Percentiles rank a stretch among this genome's conserved stretches.
phyloP scores from a whole-genome alignment of 2,329 filamentous ascomycete genomes.

The Reticulascus tulasneorum region DNA sequence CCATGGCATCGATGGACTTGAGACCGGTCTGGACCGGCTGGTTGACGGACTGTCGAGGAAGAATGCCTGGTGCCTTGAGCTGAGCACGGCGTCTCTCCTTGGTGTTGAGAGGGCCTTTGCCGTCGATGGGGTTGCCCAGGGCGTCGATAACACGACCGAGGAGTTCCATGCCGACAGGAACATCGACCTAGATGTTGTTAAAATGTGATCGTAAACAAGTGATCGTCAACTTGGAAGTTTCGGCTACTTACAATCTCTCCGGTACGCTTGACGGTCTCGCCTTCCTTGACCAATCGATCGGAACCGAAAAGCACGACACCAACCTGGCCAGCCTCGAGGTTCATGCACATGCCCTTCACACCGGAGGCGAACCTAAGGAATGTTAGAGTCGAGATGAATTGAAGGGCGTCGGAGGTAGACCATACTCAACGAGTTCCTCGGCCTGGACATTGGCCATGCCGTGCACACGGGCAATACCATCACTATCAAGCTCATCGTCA shows the following conservation, averaged over 20 bases:
- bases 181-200: conserved; percentile 69
- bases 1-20: conserved; percentile 99
- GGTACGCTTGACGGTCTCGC: conserved; percentile 99
- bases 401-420: conserved; percentile 25
- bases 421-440: conserved; percentile 99
- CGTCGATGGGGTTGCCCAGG: conserved; percentile 98
- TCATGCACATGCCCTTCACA: conserved; percentile 99
- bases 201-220: too few species aligned
- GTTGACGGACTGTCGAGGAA: conserved; percentile 95
- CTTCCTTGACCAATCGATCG: conserved; percentile 99
- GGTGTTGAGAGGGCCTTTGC: conserved; percentile 95
- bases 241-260: conserved; percentile 83
- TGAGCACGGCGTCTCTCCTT: conserved; percentile 92
- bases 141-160: conserved; percentile 98
- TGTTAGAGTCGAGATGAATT: conserved; percentile 5
- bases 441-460: conserved; percentile 99
- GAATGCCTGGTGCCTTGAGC: conserved; percentile 97
- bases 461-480: conserved; percentile 99
- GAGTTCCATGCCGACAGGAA: conserved; percentile 87
- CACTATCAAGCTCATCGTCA: conserved; percentile 53
- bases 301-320: conserved; percentile 99
- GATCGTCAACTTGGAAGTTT: neutral
- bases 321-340: conserved; percentile 99
- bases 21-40: conserved; percentile 99
- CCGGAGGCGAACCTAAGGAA: conserved; percentile 85